Base-by-base conservation (phyloP, 2,329 filamentous ascomycete species). In the Domatiomyces catenatus region DNA sequence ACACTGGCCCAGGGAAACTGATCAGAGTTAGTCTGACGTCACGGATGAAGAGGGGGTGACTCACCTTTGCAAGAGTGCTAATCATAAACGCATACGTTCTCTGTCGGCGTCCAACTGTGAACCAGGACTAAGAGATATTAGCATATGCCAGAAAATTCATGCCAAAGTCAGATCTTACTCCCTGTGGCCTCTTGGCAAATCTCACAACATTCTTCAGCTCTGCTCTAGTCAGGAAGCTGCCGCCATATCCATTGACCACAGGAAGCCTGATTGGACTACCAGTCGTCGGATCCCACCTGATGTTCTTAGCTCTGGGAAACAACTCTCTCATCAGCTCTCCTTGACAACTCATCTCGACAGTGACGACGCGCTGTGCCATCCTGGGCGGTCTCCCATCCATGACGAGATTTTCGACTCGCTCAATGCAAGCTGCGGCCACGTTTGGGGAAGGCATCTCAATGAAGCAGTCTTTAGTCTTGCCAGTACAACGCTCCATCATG, bases 401-500 rank as follows among this genome's bases (percentile, higher is more conserved):
- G 28, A 62, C 51, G 15, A 64, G 62, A 32, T 62, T 60, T 17
- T 66, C 65, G 49, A 70, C 63, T 42, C 66, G 65, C 8, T 61
- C 56, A 8, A 69, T 62, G 44, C 66, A 65, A 7, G 60, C 55
- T 2, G 67, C 61, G 0, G 74, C 74, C 55, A 71, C 69, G 8
- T 42, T 50, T 1, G 49, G 42, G 4, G 60, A 63, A 2, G 57
- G 48, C 36, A 76, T 67, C 50, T 77, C 74, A 39, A 75, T 66
- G 55, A 67, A 77, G 52, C 67, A 72, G 48, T 76, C 73, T 67
- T 73, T 73, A 1, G 74, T 76, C 64, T 76, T 77, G 17, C 71
- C 73, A n/a, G 73, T 75, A 19, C 71, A 68, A 19, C 74, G 71
- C 54, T 77, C 75, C 74, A 77, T 76, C 51, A 76, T 72, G 54